These are phyloP conservation scores for Globisporangium spinosum DNA, from an alignment of 352 stramenopile species.

Conservation along the genomic window DNA sequence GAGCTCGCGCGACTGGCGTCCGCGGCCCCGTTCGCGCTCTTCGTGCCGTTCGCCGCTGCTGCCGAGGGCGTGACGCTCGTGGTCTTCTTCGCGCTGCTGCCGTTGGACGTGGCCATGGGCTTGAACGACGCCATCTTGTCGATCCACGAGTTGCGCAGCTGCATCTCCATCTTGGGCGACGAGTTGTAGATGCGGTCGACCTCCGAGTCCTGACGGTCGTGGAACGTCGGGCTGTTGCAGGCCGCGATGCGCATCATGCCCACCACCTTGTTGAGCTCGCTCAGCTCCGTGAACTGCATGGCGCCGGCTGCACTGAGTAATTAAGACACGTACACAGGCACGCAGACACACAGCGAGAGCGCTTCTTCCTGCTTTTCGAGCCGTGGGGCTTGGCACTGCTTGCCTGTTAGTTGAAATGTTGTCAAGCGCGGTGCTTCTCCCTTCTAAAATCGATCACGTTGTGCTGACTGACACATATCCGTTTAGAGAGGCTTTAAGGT, in stretches of 20 bases:
- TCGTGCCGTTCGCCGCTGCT: slow-evolving; percentile 1
- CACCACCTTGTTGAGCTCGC: slow-evolving; percentile 81
- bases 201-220: slow-evolving; percentile 88
- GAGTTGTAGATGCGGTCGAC: slow-evolving; percentile 89
- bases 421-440: neutral
- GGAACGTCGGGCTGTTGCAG: slow-evolving; percentile 86
- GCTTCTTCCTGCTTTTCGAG: too few species aligned
- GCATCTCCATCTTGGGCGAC: slow-evolving; percentile 85
- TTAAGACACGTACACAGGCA: neutral
- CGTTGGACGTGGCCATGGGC: slow-evolving; percentile 24
- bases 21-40: neutral
- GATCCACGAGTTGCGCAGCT: slow-evolving; percentile 87
- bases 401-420: neutral
- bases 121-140: slow-evolving; percentile 85
- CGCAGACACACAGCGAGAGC: neutral
- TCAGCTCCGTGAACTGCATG: slow-evolving; percentile 90
- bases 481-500: neutral
- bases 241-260: slow-evolving; percentile 74
- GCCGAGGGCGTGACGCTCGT: slow-evolving; percentile 17
- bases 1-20: slow-evolving; percentile 18
- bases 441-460: neutral
- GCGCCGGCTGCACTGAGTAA: neutral
- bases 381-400: neutral
- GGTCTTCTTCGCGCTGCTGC: slow-evolving; percentile 45
- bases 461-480: neutral